These are phyloP conservation scores for Phytophthora syringae DNA, from an alignment of 352 stramenopile species.

Conservation along the genomic window DNA sequence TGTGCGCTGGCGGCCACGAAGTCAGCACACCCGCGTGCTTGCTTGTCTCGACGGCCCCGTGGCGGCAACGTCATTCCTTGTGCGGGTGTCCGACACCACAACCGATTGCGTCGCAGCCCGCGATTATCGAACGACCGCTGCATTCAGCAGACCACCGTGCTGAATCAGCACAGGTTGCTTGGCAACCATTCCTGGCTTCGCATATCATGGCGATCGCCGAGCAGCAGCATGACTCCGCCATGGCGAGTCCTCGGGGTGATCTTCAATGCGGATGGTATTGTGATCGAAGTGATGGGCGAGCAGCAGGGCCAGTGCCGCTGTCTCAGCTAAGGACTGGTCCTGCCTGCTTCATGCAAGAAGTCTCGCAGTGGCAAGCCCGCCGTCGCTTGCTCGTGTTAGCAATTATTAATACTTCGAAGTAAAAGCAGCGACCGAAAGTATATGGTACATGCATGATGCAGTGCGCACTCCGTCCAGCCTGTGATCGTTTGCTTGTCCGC, in stretches of 20 bases:
- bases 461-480: background rate
- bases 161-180: background rate
- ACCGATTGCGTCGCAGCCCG: constrained; percentile 19
- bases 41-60: background rate
- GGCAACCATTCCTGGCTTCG: too few species aligned
- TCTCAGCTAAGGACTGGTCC: constrained; percentile 15
- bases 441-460: background rate
- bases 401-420: too few species aligned
- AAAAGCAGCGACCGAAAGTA: constrained; percentile 8
- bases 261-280: background rate
- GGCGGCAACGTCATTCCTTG: constrained; percentile 10
- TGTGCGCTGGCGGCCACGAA: too few species aligned
- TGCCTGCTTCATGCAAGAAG: too few species aligned
- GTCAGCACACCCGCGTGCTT: too few species aligned
- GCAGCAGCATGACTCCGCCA: background rate
- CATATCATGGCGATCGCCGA: constrained; percentile 13
- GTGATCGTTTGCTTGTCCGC: constrained; percentile 11
- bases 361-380: background rate
- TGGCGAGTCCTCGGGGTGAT: constrained; percentile 6
- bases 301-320: constrained; percentile 8
- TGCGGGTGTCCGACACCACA: background rate
- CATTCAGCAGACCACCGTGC: constrained; percentile 20
- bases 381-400: constrained; percentile 22
- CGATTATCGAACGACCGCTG: constrained; percentile 17
- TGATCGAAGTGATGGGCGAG: constrained; percentile 15